Conservation (phyloP, 169 alveolate genomes). For the Plasmodium cynomolgi region DNA sequence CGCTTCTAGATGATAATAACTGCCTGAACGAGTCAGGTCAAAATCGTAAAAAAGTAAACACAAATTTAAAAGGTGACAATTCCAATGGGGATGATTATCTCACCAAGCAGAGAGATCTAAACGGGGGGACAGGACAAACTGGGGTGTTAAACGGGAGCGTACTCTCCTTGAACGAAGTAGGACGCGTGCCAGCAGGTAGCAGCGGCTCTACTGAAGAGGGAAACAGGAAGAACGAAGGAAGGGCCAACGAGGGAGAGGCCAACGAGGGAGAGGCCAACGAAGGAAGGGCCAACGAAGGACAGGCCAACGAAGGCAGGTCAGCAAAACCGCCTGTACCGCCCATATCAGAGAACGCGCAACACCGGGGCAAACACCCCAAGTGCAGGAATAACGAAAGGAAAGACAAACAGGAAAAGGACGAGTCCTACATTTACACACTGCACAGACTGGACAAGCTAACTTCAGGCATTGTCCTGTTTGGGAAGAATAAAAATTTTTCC, state of each 20-base stretch:
- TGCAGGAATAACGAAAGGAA: neutral
- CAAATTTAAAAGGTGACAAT: neutral
- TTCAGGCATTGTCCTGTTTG: constrained; percentile 84
- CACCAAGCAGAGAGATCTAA: neutral
- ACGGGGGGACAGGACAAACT: neutral
- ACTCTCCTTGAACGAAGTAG: neutral
- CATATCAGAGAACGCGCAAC: neutral
- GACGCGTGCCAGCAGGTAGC: neutral
- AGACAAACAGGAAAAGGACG: neutral
- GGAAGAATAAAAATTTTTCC: constrained; percentile 79
- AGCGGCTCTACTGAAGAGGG: neutral
- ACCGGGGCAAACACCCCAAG: neutral
- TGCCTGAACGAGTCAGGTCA: neutral
- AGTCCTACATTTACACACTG: constrained; percentile 75
- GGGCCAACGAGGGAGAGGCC: neutral
- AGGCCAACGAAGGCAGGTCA: neutral
- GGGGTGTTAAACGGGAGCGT: neutral
- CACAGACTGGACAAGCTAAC: constrained; percentile 84
- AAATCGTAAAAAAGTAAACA: neutral
- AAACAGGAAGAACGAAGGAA: neutral
- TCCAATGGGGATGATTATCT: neutral
- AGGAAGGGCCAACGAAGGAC: neutral
- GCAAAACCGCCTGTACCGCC: neutral
- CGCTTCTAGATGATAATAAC: neutral
- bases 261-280: too few species aligned